Evolutionary conservation across 1,284 basidiomycete species (phyloP), one percentile per base, ranked within the genome.

Genomic region (Meira miltonrushii): DNA sequence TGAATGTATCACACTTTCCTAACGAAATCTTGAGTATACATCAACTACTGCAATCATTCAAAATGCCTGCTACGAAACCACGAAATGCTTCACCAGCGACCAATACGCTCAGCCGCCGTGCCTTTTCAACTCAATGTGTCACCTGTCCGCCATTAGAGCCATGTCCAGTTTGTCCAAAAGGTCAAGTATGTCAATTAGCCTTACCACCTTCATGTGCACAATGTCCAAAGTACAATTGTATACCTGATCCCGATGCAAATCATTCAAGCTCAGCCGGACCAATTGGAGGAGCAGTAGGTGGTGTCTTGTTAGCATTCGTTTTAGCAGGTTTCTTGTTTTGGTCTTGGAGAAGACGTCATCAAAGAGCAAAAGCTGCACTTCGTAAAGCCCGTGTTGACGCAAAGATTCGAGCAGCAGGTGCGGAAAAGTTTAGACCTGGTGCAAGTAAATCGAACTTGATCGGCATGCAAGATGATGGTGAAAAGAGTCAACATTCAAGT

Each of bases 201-300:
- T 33, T 53, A n/a, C 50, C 50, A 3, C 23, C 38, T 19, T 33
- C 50, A n/a, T 53, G 50, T 25, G 15, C 37, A 13, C 7, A 40
- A 39, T 53, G 50, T 41, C 7, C 50, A n/a, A 28, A 33, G 17
- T 23, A 53, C 28, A 15, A 17, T 33, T 53, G 50, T 23, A 28
- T 53, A 2, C 13, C 17, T 5, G 50, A 53, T 41, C 50, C 50
- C 4, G 12, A 17, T 13, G 23, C 17, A 3, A n/a, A 41, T 2
- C n/a, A 39, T 15, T 39, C 50, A 2, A 19, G 4, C 37, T 41
- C 50, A 39, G 17, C 50, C n/a, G 17, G 21, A 2, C 17, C 50
- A 19, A 53, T 53, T 5, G 50, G 50, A n/a, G 50, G 50, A 2
- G 50, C 50, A 37, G 13, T 53, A 25, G 50, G 50, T 7, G 50